phyloP scores from a whole-genome alignment of 1,139 yeast genomes.

The Yamadazyma siamensis region DNA sequence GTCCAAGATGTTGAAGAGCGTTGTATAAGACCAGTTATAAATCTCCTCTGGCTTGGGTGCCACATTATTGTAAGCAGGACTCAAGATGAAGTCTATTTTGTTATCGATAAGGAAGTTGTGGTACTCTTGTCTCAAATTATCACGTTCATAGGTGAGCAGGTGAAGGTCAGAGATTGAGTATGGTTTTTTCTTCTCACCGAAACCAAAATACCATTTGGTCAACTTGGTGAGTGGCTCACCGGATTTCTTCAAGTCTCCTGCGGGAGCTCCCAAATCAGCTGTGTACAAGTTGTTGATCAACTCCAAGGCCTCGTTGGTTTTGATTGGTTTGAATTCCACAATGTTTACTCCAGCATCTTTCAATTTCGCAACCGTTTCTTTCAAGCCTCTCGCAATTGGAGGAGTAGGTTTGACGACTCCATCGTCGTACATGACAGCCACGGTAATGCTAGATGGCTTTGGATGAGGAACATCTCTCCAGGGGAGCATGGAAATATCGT shows the following conservation, averaged over 20 bases:
- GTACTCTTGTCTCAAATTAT: constrained; percentile 52
- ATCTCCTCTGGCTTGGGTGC: constrained; percentile 67
- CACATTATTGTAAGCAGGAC: constrained; percentile 68
- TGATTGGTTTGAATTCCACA: constrained; percentile 49
- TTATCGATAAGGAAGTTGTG: constrained; percentile 47
- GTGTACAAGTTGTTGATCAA: constrained; percentile 47
- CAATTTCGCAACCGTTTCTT: constrained; percentile 24
- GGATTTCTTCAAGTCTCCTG: constrained; percentile 45
- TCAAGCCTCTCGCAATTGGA: constrained; percentile 45
- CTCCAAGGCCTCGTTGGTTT: constrained; percentile 49
- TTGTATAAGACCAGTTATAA: constrained; percentile 73
- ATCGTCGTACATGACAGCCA: constrained; percentile 39
- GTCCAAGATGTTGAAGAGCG: constrained; percentile 64
- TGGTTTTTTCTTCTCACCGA: constrained; percentile 52
- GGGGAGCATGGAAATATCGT: constrained; percentile 49
- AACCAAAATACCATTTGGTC: constrained; percentile 56
- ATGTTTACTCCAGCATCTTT: constrained; percentile 27
- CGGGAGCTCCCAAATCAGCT: constrained; percentile 58
- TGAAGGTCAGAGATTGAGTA: constrained; percentile 43
- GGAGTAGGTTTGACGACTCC: constrained; percentile 45
- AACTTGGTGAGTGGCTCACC: constrained; percentile 65
- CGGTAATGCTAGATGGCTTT: constrained; percentile 30
- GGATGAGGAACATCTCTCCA: constrained; percentile 57
- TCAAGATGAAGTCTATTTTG: constrained; percentile 62
- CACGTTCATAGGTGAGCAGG: constrained; percentile 46